A percentile compares a stretch with the other conserved stretches of the same genome.
phyloP scores from a whole-genome alignment of 164 flowering plant species.

The Vitis labrusca region DNA sequence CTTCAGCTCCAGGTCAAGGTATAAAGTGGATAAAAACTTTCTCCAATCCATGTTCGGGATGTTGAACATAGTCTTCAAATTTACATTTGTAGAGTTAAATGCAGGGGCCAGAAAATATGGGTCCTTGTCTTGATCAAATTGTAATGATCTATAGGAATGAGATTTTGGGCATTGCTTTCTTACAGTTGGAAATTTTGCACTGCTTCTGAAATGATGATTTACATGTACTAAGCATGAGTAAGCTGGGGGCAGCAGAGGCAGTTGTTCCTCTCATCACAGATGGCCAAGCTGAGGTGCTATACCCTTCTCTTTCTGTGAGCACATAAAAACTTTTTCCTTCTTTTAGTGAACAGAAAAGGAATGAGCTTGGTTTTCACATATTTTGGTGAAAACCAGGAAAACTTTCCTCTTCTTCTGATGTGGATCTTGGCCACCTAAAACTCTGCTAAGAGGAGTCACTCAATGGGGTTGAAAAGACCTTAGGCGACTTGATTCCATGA shows the following conservation, averaged over 20 bases:
- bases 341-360: too few species aligned
- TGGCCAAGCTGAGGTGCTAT: constrained; percentile 31
- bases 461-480: too few species aligned
- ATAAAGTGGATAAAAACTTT: not conserved
- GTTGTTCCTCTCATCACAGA: constrained; percentile 52
- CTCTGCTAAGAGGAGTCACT: too few species aligned
- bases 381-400: not conserved
- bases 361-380: not conserved
- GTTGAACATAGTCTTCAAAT: too few species aligned
- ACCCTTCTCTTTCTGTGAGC: not conserved
- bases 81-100: too few species aligned
- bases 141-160: too few species aligned
- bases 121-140: not conserved
- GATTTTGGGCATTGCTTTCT: not conserved
- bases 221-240: constrained; percentile 54
- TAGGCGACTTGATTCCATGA: too few species aligned
- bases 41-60: too few species aligned
- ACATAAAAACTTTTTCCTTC: not conserved
- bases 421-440: not conserved
- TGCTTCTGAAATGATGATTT: not conserved
- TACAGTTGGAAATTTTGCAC: not conserved
- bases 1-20: constrained; percentile 1
- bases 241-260: constrained; percentile 47
- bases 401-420: not conserved
- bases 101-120: too few species aligned